Base-by-base conservation (phyloP, 345 rosid species). In the Eucalyptus leucophloia region DNA sequence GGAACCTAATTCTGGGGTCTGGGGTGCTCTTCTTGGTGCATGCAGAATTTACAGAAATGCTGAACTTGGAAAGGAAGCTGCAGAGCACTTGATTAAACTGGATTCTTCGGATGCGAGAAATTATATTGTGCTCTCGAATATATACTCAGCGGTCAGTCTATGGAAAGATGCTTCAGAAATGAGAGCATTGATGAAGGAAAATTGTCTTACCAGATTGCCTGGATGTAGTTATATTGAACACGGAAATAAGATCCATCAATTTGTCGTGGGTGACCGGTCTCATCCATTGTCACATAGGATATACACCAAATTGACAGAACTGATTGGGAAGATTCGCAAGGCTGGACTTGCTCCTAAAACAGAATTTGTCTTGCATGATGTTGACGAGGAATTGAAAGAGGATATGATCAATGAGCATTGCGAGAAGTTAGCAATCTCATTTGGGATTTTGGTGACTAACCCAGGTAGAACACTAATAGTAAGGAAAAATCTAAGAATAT, bases 21-120 rank as follows among this genome's bases (percentile, higher is more conserved):
- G 97, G 97, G 98, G 97, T 86, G 96, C 99, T 88, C 95, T 94
- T 88, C 95, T 96, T 86, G 95, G 95, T 93, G 96, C 97, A 86
- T 96, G 97, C 56, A 93, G 97, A 91, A 91, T 95, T 80, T 89
- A 92, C 72, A 88, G 93, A 72, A 90, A 94, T 40, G 87, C 89
- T 86, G 90, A 92, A 86, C 94, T 95, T 53, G 97, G 96, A 3
- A 90, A 86, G 89, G 91, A 93, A 94, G 96, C 92, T 34, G 94
- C 95, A 12, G 96, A 96, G 91, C 87, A 89, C 88, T 86, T 96
- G 91, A 91, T 94, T 90, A 91, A 91, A 86, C 65, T 96, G 89
- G 96, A 95, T 18, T 95, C 98, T 34, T 92, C 88, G 42, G 96
- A 96, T 83, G 91, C 94, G 19, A 94, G 97, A 90, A 96, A 94